phyloP scores from a whole-genome alignment of 1,139 yeast species.

The Zygotorulaspora mrakii region DNA sequence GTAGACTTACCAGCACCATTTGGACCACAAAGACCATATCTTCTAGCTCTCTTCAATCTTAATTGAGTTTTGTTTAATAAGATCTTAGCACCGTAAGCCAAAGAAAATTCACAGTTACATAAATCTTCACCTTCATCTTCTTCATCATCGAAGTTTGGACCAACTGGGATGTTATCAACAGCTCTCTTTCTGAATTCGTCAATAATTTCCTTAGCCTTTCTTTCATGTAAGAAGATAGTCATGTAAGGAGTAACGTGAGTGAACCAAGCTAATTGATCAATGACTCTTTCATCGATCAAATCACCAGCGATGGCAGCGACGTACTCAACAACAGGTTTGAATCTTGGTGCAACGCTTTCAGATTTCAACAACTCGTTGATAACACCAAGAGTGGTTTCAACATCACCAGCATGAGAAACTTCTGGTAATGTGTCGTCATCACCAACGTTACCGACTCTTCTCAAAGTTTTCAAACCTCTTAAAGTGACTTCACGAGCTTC shows the following conservation, averaged over 20 bases:
- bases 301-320: constrained; percentile 98
- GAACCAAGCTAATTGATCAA: constrained; percentile 89
- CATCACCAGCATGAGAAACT: constrained; percentile 97
- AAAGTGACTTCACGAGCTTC: constrained; percentile 98
- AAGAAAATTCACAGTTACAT: constrained; percentile 99
- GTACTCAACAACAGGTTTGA: constrained; percentile 70
- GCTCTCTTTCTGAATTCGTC: constrained; percentile 96
- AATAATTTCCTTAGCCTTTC: constrained; percentile 83
- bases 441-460: constrained; percentile 97
- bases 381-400: constrained; percentile 77
- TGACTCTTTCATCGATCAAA: constrained; percentile 96
- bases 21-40: constrained; percentile 99
- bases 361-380: constrained; percentile 67
- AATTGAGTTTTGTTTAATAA: constrained; percentile 98
- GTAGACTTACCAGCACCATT: constrained; percentile 99
- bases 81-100: constrained; percentile 99
- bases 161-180: constrained; percentile 95
- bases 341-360: constrained; percentile 67
- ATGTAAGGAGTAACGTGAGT: constrained; percentile 87
- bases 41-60: constrained; percentile 98
- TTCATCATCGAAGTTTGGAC: constrained; percentile 95
- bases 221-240: constrained; percentile 92
- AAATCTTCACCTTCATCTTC: constrained; percentile 99
- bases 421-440: constrained; percentile 89
- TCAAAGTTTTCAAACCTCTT: constrained; percentile 95